Evolutionary conservation across 2,329 filamentous ascomycete genomes (phyloP), one percentile per base, ranked within the genome.

Genomic region (Aspergillus vadensis): DNA sequence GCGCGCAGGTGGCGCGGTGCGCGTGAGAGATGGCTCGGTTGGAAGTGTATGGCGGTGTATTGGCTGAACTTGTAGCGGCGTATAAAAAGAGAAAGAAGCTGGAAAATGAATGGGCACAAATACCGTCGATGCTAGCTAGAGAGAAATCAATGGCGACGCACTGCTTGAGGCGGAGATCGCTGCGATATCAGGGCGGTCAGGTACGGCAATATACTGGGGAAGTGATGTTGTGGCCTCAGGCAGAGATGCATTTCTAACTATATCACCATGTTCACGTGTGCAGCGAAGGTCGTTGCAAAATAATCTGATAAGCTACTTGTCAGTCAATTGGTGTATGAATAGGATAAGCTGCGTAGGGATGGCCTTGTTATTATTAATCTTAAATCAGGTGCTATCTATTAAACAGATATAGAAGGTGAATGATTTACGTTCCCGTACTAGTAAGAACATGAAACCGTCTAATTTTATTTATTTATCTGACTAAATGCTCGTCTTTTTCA

Each of bases 1-100:
- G 65, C 65, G 65, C 65, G 61, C 59, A 44, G 51, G 44, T 54
- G 55, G 62, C 61, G 62, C 63, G 64, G 54, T 54, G 64, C 61
- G 61, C 49, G 58, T 62, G 39, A 64, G 23, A 58, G 58, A 38
- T 7, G n/a, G 19, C 30, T 55, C 53, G 39, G 12, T 59, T 39
- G 23, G 27, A n/a, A 5, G 7, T n/a, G 9, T 21, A 21, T 15
- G 32, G 23, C 23, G 27, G 25, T n/a, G 10, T 47, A 21, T 9
- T 5, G 21, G 15, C 56, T 27, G 38, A 23, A 59, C 1, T 4
- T n/a, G 25, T 14, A 30, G 12, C 12, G 3, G 8, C 17, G 15
- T 39, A 21, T 8, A 14, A 14, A 36, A 36, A 14, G 15, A 8
- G 30, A 10, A 4, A 15, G 9, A 38, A 54, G 15, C 6, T n/a